Evolutionary conservation across 2,329 filamentous ascomycete species (phyloP).

Genomic region (Penicillium vulpinum): DNA sequence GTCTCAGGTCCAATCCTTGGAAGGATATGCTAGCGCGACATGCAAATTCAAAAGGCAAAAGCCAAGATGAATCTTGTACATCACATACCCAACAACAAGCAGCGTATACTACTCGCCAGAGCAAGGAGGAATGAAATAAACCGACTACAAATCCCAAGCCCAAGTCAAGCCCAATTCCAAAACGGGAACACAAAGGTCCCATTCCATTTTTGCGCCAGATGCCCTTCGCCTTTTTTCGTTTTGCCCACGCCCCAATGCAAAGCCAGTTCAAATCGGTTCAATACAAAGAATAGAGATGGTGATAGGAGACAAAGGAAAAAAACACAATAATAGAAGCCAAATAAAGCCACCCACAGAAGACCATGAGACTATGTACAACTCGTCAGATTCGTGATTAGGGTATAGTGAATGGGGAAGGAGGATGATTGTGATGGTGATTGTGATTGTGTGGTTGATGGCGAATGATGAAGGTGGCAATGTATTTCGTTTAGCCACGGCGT

Average conservation of each 20-base stretch:
- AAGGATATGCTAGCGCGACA: not conserved
- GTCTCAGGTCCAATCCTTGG: not conserved
- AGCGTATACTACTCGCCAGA: not conserved
- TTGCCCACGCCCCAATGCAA: constrained; percentile 2
- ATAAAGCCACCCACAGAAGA: not conserved
- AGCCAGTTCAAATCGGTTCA: not conserved
- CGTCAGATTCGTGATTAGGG: not conserved
- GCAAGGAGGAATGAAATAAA: not conserved
- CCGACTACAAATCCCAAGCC: not conserved
- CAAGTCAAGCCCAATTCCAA: not conserved
- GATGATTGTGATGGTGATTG: not conserved
- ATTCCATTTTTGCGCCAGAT: constrained; percentile 2
- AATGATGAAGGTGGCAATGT: not conserved
- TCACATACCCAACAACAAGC: not conserved
- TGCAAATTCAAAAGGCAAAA: not conserved
- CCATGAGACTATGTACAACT: constrained; percentile 4
- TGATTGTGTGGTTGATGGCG: not conserved
- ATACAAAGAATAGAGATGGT: not conserved
- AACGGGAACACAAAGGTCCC: not conserved
- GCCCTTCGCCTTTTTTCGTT: not conserved
- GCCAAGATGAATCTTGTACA: not conserved
- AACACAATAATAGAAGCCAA: not conserved
- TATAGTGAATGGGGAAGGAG: not conserved
- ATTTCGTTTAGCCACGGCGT: not conserved
- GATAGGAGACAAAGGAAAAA: not conserved